A percentile compares a stretch with the other conserved stretches of the same genome.
phyloP scores from a whole-genome alignment of 148 eudicot genomes.

The Rhododendron simsii region DNA sequence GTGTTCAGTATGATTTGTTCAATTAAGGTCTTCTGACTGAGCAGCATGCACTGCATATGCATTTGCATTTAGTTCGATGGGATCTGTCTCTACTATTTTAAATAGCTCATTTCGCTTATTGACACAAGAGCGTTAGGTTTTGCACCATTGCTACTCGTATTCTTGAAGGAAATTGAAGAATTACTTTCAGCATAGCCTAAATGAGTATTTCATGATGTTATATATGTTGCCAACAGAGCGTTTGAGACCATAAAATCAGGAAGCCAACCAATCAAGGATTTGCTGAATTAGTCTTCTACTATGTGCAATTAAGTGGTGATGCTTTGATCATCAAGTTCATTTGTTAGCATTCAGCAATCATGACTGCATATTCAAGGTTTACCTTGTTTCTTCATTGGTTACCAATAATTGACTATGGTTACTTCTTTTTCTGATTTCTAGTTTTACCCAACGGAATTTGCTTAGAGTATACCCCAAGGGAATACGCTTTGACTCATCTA shows the following conservation, averaged over 20 bases:
- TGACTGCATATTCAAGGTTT: not conserved
- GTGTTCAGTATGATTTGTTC: not conserved
- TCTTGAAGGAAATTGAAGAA: not conserved
- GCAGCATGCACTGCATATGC: not conserved
- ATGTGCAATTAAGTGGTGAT: not conserved
- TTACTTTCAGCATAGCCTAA: not conserved
- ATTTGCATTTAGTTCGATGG: not conserved
- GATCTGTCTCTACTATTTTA: not conserved
- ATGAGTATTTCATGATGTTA: not conserved
- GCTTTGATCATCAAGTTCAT: not conserved
- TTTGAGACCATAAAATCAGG: not conserved
- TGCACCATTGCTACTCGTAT: not conserved
- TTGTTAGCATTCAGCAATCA: not conserved
- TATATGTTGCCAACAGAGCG: not conserved
- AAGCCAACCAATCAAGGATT: not conserved
- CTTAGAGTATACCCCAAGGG: conserved; percentile 70
- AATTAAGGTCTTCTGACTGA: not conserved
- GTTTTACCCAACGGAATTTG: conserved; percentile 66
- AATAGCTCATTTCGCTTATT: not conserved
- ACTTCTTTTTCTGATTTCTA: conserved; percentile 13
- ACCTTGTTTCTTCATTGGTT: not conserved
- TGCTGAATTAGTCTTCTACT: not conserved
- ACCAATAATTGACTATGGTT: not conserved
- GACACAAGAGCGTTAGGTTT: not conserved
- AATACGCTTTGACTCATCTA: conserved; percentile 52